Conservation (phyloP, 208 protist species). For the Histomonas meleagridis region DNA sequence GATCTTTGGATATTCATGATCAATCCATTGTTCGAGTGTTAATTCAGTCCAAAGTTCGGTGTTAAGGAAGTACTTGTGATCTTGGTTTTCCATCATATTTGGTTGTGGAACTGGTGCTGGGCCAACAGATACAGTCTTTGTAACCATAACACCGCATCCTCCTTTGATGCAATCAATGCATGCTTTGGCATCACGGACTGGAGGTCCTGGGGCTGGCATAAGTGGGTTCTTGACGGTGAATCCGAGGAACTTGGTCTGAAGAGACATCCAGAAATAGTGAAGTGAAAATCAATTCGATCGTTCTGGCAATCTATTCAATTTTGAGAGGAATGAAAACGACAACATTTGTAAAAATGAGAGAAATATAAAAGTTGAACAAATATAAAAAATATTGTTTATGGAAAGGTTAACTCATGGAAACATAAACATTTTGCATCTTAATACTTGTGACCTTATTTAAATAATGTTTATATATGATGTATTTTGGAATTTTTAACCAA, state of each 20-base stretch:
- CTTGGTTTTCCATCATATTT: neutral
- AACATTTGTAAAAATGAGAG: no score
- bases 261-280: no score
- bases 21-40: neutral
- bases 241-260: neutral
- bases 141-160: neutral
- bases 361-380: no score
- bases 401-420: no score
- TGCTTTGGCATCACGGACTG: neutral
- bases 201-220: neutral
- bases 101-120: neutral
- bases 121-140: neutral
- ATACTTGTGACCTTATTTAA: no score
- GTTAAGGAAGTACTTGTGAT: conserved; percentile 14
- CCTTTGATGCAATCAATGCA: conserved; percentile 28
- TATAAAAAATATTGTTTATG: no score
- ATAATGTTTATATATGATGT: no score
- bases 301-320: no score
- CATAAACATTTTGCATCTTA: no score
- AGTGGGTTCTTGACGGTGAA: neutral
- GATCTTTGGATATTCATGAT: conserved; percentile 35
- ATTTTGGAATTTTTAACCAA: no score
- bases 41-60: conserved; percentile 22
- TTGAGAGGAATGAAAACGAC: no score
- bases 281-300: no score